These are phyloP conservation scores for Phyllostachys edulis DNA, from an alignment of 176 grass and related monocot species.

Conservation along the genomic window DNA sequence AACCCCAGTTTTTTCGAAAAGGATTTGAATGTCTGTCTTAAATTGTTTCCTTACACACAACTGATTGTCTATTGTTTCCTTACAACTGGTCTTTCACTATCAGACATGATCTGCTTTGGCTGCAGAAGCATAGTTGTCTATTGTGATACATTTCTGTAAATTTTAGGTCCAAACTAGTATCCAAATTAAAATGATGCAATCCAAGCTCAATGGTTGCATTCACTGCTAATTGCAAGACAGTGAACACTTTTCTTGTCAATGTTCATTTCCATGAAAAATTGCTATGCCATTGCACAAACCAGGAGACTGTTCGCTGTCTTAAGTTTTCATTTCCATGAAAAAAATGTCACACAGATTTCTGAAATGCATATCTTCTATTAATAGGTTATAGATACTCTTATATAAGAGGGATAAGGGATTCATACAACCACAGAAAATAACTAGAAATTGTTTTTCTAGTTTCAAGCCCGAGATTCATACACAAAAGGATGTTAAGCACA, in stretches of 20 bases:
- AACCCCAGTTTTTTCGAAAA: neutral
- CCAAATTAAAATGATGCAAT: neutral
- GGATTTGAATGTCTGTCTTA: neutral
- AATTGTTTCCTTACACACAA: too few species aligned
- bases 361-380: neutral
- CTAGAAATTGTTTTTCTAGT: neutral
- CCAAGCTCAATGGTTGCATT: neutral
- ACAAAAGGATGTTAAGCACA: neutral
- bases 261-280: neutral
- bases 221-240: neutral
- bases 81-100: neutral
- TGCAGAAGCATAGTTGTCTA: neutral
- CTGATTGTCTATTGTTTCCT: neutral
- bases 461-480: neutral
- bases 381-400: neutral
- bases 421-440: neutral
- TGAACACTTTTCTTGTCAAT: neutral
- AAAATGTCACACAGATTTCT: too few species aligned
- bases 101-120: neutral
- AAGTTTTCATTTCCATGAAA: neutral
- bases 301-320: neutral
- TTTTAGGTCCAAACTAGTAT: neutral
- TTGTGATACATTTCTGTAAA: neutral
- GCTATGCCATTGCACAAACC: neutral
- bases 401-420: neutral